Base-by-base conservation (phyloP, 495 filamentous ascomycete species). In the Daldinia decipiens region DNA sequence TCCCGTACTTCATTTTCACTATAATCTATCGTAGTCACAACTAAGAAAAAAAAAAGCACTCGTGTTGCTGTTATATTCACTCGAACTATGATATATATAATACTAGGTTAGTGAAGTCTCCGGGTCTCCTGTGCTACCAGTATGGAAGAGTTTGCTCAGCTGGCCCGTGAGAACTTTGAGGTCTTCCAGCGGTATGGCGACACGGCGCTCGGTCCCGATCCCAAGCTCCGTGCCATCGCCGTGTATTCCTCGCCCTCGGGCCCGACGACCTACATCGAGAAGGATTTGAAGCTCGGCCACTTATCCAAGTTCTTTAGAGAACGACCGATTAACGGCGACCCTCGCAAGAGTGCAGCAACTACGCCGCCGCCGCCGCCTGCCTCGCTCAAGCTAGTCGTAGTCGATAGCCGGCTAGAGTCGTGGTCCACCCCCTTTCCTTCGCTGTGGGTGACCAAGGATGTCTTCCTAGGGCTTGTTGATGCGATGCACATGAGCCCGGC, bases 71-170 rank as follows among this genome's bases (percentile, higher is more conserved):
- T 29, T 17, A 24, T 9, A 34, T 6, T 59, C 26, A 59, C 21
- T 4, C 7, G 13, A 21, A 36, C 24, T 56, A 64, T 67, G 54
- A 21, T 43, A 59, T 21, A 21, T 43, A 59, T 21, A 21, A 34
- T 60, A 29, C 27, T n/a, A n/a, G n/a, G n/a, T n/a, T n/a, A 11
- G 56, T 58, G 40, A 72, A 65, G 47, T 65, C 45, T 55, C 65
- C 47, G 27, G 43, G 47, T 56, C 40, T 58, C 34, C 59, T n/a
- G 36, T 17, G 70, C 40, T 12, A 32, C 45, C 59, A 38, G 13
- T 56, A 72, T 72, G 70, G 70, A 72, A 51, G 70, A 72, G 51
- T 72, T 72, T 36, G 70, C 70, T 0, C 70, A 72, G 40, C 50
- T 72, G 40, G 58, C 70, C 24, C 70, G 70, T 36, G 70, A 72